Evolutionary conservation across 768 basidiomycete genomes (phyloP), one percentile per base, ranked within the genome.

Genomic region (Xerocomellus amylosporus): DNA sequence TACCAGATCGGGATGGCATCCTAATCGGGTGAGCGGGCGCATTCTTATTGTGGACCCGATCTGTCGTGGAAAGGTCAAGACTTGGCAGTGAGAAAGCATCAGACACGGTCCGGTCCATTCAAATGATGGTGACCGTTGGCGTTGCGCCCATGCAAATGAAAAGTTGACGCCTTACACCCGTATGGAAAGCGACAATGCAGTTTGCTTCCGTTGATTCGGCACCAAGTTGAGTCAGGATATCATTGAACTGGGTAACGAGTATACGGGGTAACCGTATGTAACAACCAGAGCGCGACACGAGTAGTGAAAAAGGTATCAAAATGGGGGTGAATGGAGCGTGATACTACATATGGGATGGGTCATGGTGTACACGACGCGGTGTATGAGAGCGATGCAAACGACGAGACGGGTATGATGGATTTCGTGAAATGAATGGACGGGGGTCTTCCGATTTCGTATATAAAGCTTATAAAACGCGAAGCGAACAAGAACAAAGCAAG

Each of bases 221-320:
- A 59, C 55, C 64, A 58, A 62, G 46, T 60, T 51, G 61, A 62
- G 64, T 53, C 56, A 54, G 71, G 64, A 70, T 72, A 70, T 72
- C 69, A 62, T 64, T 58, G 60, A 59, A 62, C 64, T 56, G 66
- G 69, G 69, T 69, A 69, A 72, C 58, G 49, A 55, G 58, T 71
- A 58, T 72, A 72, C 69, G 71, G 70, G 71, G 71, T 71, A 71
- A 69, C 71, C 69, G 69, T 58, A 72, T 71, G 64, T 58, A 60
- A 67, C 64, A 64, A 60, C 55, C 62, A 59, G 61, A 57, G 58
- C 41, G 46, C 45, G 55, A 24, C 44, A n/a, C 58, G 54, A 58
- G 44, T 20, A 57, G 40, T 34, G 57, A 49, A 48, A 58, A 61
- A 69, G 69, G 71, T 72, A 72, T 70, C 71, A 68, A 71, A 64